Conservation (phyloP, 2,329 filamentous ascomycete species). For the Aspergillus luchuensis region DNA sequence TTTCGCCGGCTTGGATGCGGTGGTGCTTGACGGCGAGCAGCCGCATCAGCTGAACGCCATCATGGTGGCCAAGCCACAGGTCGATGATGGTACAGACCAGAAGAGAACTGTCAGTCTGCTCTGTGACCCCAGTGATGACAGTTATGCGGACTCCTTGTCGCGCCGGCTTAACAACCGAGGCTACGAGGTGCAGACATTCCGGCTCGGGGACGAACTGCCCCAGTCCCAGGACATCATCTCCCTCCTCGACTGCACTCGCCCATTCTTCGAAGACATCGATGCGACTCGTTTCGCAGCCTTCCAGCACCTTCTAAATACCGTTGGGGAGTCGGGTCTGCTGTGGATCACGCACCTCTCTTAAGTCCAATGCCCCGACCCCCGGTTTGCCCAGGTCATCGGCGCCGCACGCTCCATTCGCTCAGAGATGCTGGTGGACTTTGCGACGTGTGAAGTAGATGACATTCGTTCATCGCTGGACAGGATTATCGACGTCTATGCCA, state of each 20-base stretch:
- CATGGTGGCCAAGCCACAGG: neutral
- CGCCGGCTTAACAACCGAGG: neutral
- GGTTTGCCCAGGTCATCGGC: constrained; percentile 31
- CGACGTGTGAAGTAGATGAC: constrained; percentile 26
- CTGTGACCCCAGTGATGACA: neutral
- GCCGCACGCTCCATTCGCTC: constrained; percentile 30
- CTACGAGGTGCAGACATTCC: constrained; percentile 3
- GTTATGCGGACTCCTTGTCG: neutral
- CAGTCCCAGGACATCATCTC: constrained; percentile 13
- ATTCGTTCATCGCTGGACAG: constrained; percentile 1
- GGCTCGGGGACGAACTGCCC: neutral
- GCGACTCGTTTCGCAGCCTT: constrained; percentile 7
- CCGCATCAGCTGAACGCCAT: neutral
- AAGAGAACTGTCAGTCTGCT: neutral
- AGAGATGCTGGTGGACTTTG: constrained; percentile 32
- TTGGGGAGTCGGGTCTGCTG: constrained; percentile 21
- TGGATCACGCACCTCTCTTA: constrained; percentile 33
- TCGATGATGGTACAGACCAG: neutral
- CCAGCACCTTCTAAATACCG: neutral
- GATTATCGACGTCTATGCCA: constrained; percentile 19
- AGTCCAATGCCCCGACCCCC: constrained; percentile 30
- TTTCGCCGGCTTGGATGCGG: constrained; percentile 9
- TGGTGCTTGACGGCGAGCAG: neutral
- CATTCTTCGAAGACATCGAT: constrained; percentile 15
- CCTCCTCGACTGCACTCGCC: constrained; percentile 15